phyloP scores from a whole-genome alignment of 352 stramenopile species.

The Phytophthora fragariae region DNA sequence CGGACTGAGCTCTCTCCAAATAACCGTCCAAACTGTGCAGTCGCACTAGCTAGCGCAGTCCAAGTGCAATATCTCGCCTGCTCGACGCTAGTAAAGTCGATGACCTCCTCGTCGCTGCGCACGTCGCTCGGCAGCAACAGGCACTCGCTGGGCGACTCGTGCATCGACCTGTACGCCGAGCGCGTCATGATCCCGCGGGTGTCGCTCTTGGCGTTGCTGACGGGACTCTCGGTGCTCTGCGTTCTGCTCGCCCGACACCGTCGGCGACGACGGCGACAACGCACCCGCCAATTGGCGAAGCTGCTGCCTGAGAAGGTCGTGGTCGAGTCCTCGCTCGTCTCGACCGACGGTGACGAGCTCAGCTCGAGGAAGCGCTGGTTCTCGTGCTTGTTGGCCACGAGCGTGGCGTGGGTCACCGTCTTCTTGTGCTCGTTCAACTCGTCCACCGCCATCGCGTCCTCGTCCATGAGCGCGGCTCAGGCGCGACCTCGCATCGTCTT shows the following conservation, averaged over 20 bases:
- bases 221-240: constrained; percentile 21
- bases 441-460: constrained; percentile 28
- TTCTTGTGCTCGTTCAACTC: constrained; percentile 51
- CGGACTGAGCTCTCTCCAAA: too few species aligned
- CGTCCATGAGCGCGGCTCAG: constrained; percentile 27
- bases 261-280: constrained; percentile 3
- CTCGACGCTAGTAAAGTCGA: too few species aligned
- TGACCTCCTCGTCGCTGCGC: constrained; percentile 14
- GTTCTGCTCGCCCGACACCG: constrained; percentile 20
- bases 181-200: constrained; percentile 53
- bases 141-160: constrained; percentile 29
- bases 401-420: constrained; percentile 46
- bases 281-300: constrained; percentile 24
- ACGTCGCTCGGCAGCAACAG: constrained; percentile 26
- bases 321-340: constrained; percentile 3
- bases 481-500: constrained; percentile 55
- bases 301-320: constrained; percentile 31
- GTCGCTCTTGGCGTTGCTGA: constrained; percentile 39
- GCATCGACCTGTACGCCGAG: constrained; percentile 55
- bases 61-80: too few species aligned
- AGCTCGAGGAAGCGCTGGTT: constrained; percentile 35
- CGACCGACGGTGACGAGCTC: constrained; percentile 4
- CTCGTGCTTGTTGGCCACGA: constrained; percentile 34
- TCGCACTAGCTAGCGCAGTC: too few species aligned
- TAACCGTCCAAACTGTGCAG: too few species aligned